Percentiles rank a stretch among this genome's conserved stretches.
Conservation (phyloP, 2,329 filamentous ascomycete genomes). For the Alternaria sp. region DNA sequence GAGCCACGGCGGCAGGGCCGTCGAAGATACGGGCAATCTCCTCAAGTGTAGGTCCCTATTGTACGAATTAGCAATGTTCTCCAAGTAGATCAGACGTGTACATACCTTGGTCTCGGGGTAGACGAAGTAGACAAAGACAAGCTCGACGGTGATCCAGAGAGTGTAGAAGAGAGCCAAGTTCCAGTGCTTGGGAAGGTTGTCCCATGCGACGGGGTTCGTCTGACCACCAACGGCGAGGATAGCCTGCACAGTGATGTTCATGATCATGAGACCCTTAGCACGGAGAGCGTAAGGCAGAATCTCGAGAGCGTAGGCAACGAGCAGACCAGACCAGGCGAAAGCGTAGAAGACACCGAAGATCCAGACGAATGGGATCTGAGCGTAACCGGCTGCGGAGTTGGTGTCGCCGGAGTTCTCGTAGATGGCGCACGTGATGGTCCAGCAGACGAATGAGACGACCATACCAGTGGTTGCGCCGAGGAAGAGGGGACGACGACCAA, state of each 20-base stretch:
- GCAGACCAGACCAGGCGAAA: constrained; percentile 64
- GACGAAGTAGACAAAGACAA: constrained; percentile 61
- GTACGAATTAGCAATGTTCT: not conserved
- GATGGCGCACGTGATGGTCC: constrained; percentile 43
- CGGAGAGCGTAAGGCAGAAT: constrained; percentile 58
- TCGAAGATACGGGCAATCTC: constrained; percentile 74
- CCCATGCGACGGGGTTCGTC: constrained; percentile 68
- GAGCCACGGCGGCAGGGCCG: constrained; percentile 59
- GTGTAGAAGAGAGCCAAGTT: constrained; percentile 71
- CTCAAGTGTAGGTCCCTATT: constrained; percentile 68
- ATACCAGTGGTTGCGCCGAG: constrained; percentile 50
- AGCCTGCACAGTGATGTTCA: constrained; percentile 70
- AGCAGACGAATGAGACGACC: constrained; percentile 44
- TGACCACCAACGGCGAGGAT: constrained; percentile 66
- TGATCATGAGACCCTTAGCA: constrained; percentile 58
- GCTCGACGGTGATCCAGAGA: constrained; percentile 65
- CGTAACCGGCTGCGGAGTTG: constrained; percentile 49
- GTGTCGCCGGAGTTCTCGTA: constrained; percentile 37
- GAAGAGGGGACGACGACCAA: constrained; percentile 65
- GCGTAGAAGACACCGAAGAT: constrained; percentile 60
- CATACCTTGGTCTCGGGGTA: constrained; percentile 60
- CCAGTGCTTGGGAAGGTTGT: constrained; percentile 62
- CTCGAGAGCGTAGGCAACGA: constrained; percentile 61
- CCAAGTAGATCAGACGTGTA: not conserved
- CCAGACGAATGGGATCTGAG: constrained; percentile 59